Base-by-base conservation (phyloP, 345 rosid species). In the Eucalyptus pumila region DNA sequence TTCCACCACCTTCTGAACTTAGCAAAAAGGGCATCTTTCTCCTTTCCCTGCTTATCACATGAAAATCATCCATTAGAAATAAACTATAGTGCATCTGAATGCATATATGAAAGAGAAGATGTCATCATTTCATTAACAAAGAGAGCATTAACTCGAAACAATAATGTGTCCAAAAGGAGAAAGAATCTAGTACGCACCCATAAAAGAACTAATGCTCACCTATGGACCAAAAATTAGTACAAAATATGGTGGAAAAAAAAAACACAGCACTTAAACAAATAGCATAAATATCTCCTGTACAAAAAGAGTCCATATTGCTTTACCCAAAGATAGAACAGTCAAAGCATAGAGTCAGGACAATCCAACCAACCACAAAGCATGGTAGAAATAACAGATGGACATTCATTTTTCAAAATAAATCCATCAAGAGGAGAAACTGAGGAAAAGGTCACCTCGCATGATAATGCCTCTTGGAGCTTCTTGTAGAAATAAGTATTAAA, bases 1-100 rank as follows among this genome's bases (percentile, higher is more conserved):
- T 93, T 96, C 99, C 98, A 98, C 99, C 99, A 98, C 91, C 98
- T 97, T 93, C 99, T 93, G 92, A 97, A 95, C 94, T 92, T 98
- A 80, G 91, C 88, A 93, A 96, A 97, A 90, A 86, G 89, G 65
- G 95, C 90, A 89, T 92, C 95, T 91, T 94, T 95, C 94, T 93
- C 95, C 89, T 48, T 89, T 83, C 94, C 94, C 96, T 96, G 89
- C 85, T 89, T 47, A 89, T 21, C 42, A 54, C 60, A 52, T 54
- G 69, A 32, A 86, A 86, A 52, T 51, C 60, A 10, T 86, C n/a
- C 65, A 54, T 34, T 37, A 65, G 87, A 37, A 15, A 76, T 40
- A 40, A 72, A 37, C 47, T 11, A 76, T 76, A 40, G 30, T 6
- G 85, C 47, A 40, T 21, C 30, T 21, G 47, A 6, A 76, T 40